A percentile compares a stretch with the other conserved stretches of the same genome.
phyloP scores from a whole-genome alignment of 2,329 filamentous ascomycete genomes.

The Cercospora brassicicola region DNA sequence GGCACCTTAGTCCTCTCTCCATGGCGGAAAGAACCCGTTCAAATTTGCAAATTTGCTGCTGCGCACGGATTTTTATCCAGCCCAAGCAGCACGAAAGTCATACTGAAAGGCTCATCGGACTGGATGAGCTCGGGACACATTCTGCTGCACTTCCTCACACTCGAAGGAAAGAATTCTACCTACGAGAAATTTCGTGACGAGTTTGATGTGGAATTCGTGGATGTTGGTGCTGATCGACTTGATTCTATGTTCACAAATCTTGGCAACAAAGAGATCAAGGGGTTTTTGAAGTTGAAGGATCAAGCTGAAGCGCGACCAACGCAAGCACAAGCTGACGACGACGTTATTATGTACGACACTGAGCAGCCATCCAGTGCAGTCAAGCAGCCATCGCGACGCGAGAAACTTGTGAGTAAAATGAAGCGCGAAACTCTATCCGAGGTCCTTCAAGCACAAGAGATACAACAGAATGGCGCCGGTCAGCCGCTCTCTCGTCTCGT shows the following conservation, averaged over 20 bases:
- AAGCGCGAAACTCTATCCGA: constrained; percentile 1
- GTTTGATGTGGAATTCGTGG: no score
- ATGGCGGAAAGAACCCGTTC: not conserved
- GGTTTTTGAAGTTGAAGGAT: no score
- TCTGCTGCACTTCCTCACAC: constrained; percentile 12
- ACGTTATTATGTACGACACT: constrained; percentile 18
- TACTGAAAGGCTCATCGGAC: constrained; percentile 14
- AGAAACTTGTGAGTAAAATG: constrained; percentile 11
- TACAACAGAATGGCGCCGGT: not conserved
- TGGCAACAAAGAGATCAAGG: no score
- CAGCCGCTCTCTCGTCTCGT: not conserved
- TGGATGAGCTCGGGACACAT: constrained; percentile 16
- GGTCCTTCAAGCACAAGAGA: not conserved
- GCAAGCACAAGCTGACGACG: constrained; percentile 2
- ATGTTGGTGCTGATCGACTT: no score
- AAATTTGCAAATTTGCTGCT: constrained; percentile 1
- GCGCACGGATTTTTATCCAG: not conserved
- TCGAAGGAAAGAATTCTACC: no score
- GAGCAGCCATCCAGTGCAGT: no score
- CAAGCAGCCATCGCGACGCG: not conserved
- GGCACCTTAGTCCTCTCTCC: constrained; percentile 1
- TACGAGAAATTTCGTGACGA: no score
- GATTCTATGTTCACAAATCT: no score
- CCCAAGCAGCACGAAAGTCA: not conserved
- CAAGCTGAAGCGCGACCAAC: no score